Evolutionary conservation across 345 rosid genomes (phyloP).

Genomic region (Ricinus communis): DNA sequence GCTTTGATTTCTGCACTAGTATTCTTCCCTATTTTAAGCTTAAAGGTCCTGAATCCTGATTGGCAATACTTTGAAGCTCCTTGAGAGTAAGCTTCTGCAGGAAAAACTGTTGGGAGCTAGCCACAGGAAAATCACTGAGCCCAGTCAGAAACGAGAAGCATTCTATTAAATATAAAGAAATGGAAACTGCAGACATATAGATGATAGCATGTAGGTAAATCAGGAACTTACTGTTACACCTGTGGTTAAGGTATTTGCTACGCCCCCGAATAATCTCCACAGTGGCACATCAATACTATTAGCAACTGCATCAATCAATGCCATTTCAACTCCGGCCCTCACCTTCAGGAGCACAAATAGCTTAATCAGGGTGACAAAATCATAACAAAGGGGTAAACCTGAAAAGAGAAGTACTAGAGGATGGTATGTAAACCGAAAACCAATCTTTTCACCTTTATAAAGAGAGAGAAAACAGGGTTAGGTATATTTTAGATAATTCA

Average conservation of each 20-base stretch:
- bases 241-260: conserved; percentile 60
- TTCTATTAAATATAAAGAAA: too few relatives aligned
- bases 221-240: conserved; percentile 72
- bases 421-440: neutral
- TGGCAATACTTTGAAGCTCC: conserved; percentile 65
- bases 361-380: conserved; percentile 10
- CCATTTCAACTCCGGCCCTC: conserved; percentile 91
- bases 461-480: too few relatives aligned
- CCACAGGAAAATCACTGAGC: neutral
- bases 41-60: conserved; percentile 74
- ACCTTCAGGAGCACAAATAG: conserved; percentile 50
- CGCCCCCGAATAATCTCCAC: conserved; percentile 90
- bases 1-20: conserved; percentile 67
- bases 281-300: conserved; percentile 63
- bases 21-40: conserved; percentile 84
- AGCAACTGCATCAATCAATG: conserved; percentile 85
- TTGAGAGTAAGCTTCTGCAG: conserved; percentile 63
- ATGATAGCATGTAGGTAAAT: too few relatives aligned
- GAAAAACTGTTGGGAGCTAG: conserved; percentile 84
- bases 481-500: too few relatives aligned
- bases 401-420: neutral
- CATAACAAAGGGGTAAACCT: neutral
- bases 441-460: too few relatives aligned
- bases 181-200: neutral
- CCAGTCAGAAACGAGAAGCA: neutral